Evolutionary conservation across 179 eudicot genomes (phyloP), one percentile per base, ranked within the genome.

Genomic region (Corrigiola litoralis): DNA sequence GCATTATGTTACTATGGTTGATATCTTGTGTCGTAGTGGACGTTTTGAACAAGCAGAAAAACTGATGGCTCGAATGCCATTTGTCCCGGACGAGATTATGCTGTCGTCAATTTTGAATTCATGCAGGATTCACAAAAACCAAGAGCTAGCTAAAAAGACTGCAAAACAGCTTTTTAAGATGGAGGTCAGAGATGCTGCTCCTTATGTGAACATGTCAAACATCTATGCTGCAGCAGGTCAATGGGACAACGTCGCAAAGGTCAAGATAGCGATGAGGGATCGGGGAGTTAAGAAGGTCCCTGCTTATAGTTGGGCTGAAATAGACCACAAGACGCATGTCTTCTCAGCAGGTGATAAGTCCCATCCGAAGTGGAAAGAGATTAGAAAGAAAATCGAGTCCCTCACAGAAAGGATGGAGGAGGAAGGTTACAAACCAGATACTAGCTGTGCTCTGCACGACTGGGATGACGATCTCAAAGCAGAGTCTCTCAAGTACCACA

Each of bases 121-220:
- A 18, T 87, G 92, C 56, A 85, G 87, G 77, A 85, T 85, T 37
- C 86, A 92, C 68, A 85, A 79, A 65, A 92, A 92, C 80, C 69
- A 76, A 54, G 88, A 83, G 25, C 80, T 89, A 20, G 96, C 89
- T 6, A 65, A 79, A 53, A 82, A 68, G 67, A 84, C 85, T 17
- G 89, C 96, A 21, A 86, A 84, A 40, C 60, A 74, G 16, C 79
- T 92, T 41, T 89, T 83, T 69, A 78, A 76, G 58, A 78, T 87
- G 82, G 82, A 82, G 33, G 79, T 84, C 4, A 82, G 85, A 69
- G 98, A 92, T 36, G 96, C 79, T 59, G 86, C 78, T 56, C 56
- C 95, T 53, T 85, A 85, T 65, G 81, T 92, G 54, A 85, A 84
- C 69, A 85, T 89, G 88, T 87, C 95, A n/a, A 92, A 89, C 56